A percentile compares a stretch with the other conserved stretches of the same genome.
phyloP scores from a whole-genome alignment of 345 rosid genomes.

The Capsella bursapastoris region DNA sequence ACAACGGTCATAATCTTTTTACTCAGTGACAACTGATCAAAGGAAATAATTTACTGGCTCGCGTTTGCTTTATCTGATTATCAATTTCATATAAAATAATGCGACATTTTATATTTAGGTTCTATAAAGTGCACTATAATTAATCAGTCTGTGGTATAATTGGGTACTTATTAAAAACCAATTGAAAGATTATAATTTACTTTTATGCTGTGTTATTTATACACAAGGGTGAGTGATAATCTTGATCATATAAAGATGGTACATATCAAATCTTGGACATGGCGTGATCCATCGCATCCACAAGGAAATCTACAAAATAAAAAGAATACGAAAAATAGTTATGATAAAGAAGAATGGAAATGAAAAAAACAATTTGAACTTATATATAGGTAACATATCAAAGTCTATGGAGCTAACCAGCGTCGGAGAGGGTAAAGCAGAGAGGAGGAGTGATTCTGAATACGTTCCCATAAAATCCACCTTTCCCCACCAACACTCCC shows the following conservation, averaged over 20 bases:
- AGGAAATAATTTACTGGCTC: no score
- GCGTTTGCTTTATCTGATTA: no score
- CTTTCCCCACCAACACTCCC: constrained; percentile 87
- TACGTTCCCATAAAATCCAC: constrained; percentile 83
- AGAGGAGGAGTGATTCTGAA: constrained; percentile 92
- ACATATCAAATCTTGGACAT: constrained; percentile 73
- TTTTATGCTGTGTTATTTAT: neutral
- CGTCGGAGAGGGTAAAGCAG: constrained; percentile 81
- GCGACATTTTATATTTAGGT: neutral
- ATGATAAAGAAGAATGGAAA: neutral
- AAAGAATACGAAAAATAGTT: neutral
- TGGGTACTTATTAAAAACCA: neutral
- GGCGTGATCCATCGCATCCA: constrained; percentile 74
- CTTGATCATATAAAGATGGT: constrained; percentile 3
- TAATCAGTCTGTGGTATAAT: neutral
- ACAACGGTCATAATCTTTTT: no score
- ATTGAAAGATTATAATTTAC: neutral
- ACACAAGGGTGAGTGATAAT: constrained; percentile 11
- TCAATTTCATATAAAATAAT: no score
- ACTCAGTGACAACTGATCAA: no score
- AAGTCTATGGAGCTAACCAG: constrained; percentile 56
- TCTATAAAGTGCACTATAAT: neutral
- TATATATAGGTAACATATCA: neutral
- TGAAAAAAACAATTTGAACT: neutral
- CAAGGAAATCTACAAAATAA: constrained; percentile 69